Percentiles rank a stretch among this genome's conserved stretches.
Evolutionary conservation across 164 flowering plant species (phyloP).

Genomic region (Magnolia sinica): DNA sequence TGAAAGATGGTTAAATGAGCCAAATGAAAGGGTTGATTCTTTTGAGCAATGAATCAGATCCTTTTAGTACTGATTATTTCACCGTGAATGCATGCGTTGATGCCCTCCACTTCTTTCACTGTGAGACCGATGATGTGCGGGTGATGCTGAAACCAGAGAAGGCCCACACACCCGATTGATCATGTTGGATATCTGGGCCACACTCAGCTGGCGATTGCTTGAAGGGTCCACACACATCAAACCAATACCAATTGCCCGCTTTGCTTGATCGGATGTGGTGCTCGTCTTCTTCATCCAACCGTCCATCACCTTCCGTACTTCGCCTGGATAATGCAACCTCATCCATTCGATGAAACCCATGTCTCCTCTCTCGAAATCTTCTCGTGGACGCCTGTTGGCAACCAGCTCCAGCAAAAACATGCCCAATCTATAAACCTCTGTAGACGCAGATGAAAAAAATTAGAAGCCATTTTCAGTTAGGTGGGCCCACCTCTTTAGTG

Average conservation of each 20-base stretch:
- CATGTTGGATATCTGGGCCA: slow-evolving; percentile 24
- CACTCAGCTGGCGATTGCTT: slow-evolving; percentile 24
- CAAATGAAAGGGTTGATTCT: too few species aligned
- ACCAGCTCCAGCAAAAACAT: slow-evolving; percentile 46
- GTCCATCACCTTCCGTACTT: slow-evolving; percentile 38
- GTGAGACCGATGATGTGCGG: neutral
- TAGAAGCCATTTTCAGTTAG: neutral
- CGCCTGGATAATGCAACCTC: slow-evolving; percentile 35
- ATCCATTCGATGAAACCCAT: slow-evolving; percentile 36
- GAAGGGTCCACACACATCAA: slow-evolving; percentile 46
- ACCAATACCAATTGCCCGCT: slow-evolving; percentile 36
- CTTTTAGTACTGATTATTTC: neutral
- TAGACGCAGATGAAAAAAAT: neutral
- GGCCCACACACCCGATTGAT: slow-evolving; percentile 20
- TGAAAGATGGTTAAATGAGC: too few species aligned
- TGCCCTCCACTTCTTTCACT: neutral
- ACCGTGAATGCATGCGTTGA: neutral
- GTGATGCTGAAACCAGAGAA: slow-evolving; percentile 4
- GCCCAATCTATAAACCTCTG: slow-evolving; percentile 46
- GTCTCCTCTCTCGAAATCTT: slow-evolving; percentile 34
- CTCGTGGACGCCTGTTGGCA: slow-evolving; percentile 28
- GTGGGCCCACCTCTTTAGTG: neutral
- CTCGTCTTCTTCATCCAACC: slow-evolving; percentile 32
- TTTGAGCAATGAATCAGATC: neutral
- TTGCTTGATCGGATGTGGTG: slow-evolving; percentile 30